phyloP scores from a whole-genome alignment of 306 rosid species.

The Medicago ruthenica region DNA sequence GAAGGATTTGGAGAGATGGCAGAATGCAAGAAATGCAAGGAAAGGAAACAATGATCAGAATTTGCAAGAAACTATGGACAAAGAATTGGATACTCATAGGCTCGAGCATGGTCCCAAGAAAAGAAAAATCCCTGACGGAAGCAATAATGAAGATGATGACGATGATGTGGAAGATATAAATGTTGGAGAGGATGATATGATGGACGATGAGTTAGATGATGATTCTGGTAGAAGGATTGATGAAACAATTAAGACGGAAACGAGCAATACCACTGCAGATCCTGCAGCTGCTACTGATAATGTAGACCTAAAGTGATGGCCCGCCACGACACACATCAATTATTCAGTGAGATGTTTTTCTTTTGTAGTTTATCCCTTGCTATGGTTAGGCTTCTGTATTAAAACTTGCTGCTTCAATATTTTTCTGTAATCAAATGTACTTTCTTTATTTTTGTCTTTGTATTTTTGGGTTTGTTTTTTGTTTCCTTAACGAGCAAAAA shows the following conservation, averaged over 20 bases:
- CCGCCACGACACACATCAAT: slow-evolving; percentile 7
- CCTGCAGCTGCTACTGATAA: slow-evolving; percentile 53
- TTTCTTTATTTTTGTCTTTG: background rate
- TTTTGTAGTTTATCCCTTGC: slow-evolving; percentile 34
- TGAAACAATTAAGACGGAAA: slow-evolving; percentile 66
- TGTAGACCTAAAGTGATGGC: slow-evolving; percentile 47
- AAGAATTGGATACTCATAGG: slow-evolving; percentile 94
- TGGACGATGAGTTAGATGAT: slow-evolving; percentile 86
- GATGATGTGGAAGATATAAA: slow-evolving; percentile 94
- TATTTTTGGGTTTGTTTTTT: slow-evolving; percentile 28
- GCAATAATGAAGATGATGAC: slow-evolving; percentile 80
- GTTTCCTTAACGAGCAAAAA: slow-evolving; percentile 34
- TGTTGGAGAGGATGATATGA: slow-evolving; percentile 87
- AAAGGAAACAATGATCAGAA: slow-evolving; percentile 69
- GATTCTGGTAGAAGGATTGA: slow-evolving; percentile 73
- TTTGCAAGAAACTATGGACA: slow-evolving; percentile 99
- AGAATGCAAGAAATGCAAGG: slow-evolving; percentile 80
- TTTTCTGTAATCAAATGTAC: slow-evolving; percentile 38
- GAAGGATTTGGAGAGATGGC: slow-evolving; percentile 97
- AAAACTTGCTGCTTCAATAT: slow-evolving; percentile 17
- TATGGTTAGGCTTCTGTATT: slow-evolving; percentile 35
- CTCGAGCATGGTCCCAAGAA: slow-evolving; percentile 99
- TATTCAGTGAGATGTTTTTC: slow-evolving; percentile 23
- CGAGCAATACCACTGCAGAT: slow-evolving; percentile 43
- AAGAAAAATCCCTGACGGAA: slow-evolving; percentile 80